These are phyloP conservation scores for Talaromyces adpressus DNA, from an alignment of 495 filamentous ascomycete genomes.

Conservation along the genomic window DNA sequence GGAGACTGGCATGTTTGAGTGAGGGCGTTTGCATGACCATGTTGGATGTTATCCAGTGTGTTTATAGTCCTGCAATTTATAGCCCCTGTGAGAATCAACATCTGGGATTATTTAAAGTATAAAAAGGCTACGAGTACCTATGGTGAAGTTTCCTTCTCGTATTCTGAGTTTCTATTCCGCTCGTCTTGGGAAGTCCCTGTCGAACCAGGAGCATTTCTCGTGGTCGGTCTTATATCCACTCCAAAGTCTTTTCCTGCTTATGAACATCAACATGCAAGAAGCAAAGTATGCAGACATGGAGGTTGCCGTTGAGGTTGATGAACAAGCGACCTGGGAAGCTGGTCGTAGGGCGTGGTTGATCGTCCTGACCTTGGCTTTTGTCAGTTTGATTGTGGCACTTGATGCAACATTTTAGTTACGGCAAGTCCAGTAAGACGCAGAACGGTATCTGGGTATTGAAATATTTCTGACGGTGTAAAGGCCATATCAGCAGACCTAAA, in stretches of 20 bases:
- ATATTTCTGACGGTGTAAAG: slow-evolving; percentile 12
- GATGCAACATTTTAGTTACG: slow-evolving; percentile 47
- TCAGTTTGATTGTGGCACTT: slow-evolving; percentile 45
- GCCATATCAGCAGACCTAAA: slow-evolving; percentile 34
- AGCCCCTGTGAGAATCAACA: background rate
- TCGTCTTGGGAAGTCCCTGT: background rate
- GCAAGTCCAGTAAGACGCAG: slow-evolving; percentile 21
- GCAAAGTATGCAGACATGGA: background rate
- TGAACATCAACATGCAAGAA: background rate
- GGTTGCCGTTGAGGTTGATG: background rate
- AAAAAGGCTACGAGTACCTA: background rate
- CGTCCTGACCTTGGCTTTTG: slow-evolving; percentile 34
- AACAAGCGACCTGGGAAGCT: background rate
- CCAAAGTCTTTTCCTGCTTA: background rate
- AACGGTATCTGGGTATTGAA: background rate
- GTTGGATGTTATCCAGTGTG: background rate
- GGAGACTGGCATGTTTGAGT: background rate
- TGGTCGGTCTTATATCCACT: background rate
- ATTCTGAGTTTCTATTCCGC: background rate
- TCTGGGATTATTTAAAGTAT: background rate
- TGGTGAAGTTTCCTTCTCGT: background rate
- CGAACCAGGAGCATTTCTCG: background rate
- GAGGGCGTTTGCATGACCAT: background rate
- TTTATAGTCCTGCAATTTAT: background rate
- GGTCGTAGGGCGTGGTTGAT: slow-evolving; percentile 13